Percentiles rank a stretch among this genome's conserved stretches.
These are phyloP conservation scores for Coemansia sp. DNA, from an alignment of 192 early-diverging fungal species.

Conservation along the genomic window DNA sequence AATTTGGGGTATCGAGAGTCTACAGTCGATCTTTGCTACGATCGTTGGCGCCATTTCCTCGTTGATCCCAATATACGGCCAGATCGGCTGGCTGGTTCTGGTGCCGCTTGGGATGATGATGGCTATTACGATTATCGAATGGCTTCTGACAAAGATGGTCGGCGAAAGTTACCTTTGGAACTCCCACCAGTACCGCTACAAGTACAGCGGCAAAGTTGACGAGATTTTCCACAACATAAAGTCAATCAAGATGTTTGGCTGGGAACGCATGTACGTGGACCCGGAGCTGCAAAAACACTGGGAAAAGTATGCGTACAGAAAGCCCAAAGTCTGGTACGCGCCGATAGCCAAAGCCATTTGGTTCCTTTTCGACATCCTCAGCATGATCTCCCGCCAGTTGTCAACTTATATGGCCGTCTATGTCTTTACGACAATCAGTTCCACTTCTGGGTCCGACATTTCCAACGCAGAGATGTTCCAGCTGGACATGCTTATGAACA, in stretches of 20 bases:
- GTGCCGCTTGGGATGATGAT: constrained; percentile 18
- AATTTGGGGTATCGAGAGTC: constrained; percentile 1
- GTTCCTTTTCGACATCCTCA: constrained; percentile 8
- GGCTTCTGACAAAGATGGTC: constrained; percentile 9
- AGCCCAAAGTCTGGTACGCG: constrained; percentile 36
- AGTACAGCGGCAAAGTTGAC: constrained; percentile 11
- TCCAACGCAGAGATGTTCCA: constrained; percentile 39
- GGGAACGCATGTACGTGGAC: constrained; percentile 46
- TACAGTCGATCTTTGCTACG: background rate
- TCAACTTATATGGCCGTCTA: constrained; percentile 25
- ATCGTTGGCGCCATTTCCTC: constrained; percentile 1
- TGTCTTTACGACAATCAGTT: constrained; percentile 9
- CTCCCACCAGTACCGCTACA: background rate
- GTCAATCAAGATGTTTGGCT: constrained; percentile 49
- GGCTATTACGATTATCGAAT: background rate
- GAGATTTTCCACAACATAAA: constrained; percentile 32
- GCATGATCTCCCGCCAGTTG: constrained; percentile 13
- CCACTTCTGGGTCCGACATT: background rate
- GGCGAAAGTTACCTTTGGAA: constrained; percentile 24
- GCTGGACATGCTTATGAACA: constrained; percentile 15
- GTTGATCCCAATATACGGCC: constrained; percentile 19
- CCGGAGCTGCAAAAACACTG: constrained; percentile 14
- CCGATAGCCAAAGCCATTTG: constrained; percentile 20
- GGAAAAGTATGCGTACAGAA: background rate
- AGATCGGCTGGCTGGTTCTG: constrained; percentile 26